Conservation (phyloP, 2,329 filamentous ascomycete genomes). For the Hysterium pulicare region DNA sequence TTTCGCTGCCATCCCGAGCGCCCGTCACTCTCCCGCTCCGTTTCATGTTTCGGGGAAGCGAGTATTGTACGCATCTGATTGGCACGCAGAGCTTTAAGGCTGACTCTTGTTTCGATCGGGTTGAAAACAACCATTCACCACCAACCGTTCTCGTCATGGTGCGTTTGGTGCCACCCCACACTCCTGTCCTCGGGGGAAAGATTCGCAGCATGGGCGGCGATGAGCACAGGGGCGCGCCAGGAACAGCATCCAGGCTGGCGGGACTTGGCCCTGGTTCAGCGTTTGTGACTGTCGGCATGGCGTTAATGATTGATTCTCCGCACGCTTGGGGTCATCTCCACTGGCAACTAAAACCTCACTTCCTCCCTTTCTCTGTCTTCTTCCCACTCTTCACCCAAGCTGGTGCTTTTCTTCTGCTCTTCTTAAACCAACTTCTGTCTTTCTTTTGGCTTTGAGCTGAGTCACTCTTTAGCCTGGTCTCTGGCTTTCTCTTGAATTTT, state of each 20-base stretch:
- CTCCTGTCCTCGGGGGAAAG: too few species aligned
- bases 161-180: too few species aligned
- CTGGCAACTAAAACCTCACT: neutral
- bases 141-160: too few species aligned
- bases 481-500: constrained; percentile 2
- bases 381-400: constrained; percentile 23
- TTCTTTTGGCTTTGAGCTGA: constrained; percentile 27
- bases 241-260: neutral
- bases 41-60: constrained; percentile 28
- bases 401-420: constrained; percentile 11
- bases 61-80: too few species aligned
- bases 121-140: too few species aligned
- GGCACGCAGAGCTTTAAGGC: constrained; percentile 16
- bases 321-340: too few species aligned
- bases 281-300: too few species aligned
- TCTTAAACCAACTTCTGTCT: constrained; percentile 28
- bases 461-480: constrained; percentile 27
- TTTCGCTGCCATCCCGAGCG: neutral
- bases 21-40: constrained; percentile 3
- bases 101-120: constrained; percentile 16
- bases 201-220: constrained; percentile 3
- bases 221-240: neutral
- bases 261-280: too few species aligned
- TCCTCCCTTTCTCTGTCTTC: constrained; percentile 7
- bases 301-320: too few species aligned